Base-by-base conservation (phyloP, 2,329 filamentous ascomycete species). In the Whalleya microplaca region DNA sequence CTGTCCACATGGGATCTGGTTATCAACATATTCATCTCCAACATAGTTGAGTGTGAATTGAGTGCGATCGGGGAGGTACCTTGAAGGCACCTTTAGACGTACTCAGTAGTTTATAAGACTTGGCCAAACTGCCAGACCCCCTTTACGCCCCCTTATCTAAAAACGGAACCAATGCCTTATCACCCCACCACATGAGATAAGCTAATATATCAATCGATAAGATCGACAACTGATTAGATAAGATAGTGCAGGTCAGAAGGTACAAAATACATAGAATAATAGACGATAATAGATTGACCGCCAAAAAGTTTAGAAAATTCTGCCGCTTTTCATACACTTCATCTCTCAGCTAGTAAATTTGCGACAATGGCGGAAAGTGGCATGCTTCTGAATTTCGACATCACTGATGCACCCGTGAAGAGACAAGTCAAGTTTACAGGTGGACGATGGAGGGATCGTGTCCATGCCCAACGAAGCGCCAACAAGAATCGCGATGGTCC, bases 371-470 rank as follows among this genome's bases (percentile, higher is more conserved):
- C 91, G 49, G 93, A 98, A 79, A 91, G 96, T 86, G 92, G 92
- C 65, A 90, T 99, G 85, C 84, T 97, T 55, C 80, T 98, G 71
- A 98, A 98, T 69, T 97, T 98, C 72, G 87, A 92, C 66, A 79
- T 96, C 55, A 83, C 85, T 23, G 86, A 91, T 58, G 83, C 79
- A 18, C 83, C 89, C 12, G 72, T 91, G 51, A 82, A 87, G 58
- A 79, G 83, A 5, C 77, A 83, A 51, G 78, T 83, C 58, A 86
- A 81, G 64, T 91, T 96, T 74, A 95, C 90, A 72, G 95, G 95
- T 65, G 95, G 95, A n/a, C 85, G 86, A 66, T 99, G 95, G 95
- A 89, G 90, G 70, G 93, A 96, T 71, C 85, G 95, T 60, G 82
- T 94, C 58, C 88, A 86, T 53, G 92, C 92, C 37, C 90, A 92